Evolutionary conservation across 768 basidiomycete genomes (phyloP).

Genomic region (Termitomyces heimii): DNA sequence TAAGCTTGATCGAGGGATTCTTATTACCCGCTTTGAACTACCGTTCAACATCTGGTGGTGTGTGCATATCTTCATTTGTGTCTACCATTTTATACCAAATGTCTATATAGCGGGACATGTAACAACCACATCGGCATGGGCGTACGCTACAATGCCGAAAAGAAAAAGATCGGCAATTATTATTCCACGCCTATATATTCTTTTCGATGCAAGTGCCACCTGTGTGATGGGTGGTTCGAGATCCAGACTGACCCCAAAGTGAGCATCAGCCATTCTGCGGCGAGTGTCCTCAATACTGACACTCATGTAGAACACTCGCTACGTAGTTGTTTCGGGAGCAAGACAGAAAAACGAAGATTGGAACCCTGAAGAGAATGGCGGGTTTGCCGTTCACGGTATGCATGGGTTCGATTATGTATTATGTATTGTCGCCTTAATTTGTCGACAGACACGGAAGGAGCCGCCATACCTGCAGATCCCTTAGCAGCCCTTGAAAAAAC

Average conservation of each 20-base stretch:
- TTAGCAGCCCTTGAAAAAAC: constrained; percentile 88
- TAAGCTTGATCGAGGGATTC: constrained; percentile 92
- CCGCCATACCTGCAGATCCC: constrained; percentile 65
- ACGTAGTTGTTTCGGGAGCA: constrained; percentile 91
- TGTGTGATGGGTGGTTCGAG: constrained; percentile 97
- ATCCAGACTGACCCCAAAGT: constrained; percentile 98
- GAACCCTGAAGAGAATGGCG: constrained; percentile 95
- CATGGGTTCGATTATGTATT: background rate
- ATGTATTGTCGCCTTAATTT: background rate
- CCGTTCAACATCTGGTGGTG: constrained; percentile 98
- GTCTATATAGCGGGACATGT: constrained; percentile 76
- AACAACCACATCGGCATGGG: constrained; percentile 98
- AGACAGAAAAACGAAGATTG: constrained; percentile 93
- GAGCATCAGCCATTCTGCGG: constrained; percentile 7
- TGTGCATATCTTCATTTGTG: constrained; percentile 16
- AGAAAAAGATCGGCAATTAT: constrained; percentile 94
- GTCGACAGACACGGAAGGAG: constrained; percentile 60
- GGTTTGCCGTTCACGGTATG: constrained; percentile 82
- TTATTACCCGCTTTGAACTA: constrained; percentile 93
- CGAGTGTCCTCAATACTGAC: background rate
- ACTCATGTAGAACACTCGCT: constrained; percentile 76
- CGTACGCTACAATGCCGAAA: constrained; percentile 99
- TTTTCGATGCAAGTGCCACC: constrained; percentile 96
- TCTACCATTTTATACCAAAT: background rate
- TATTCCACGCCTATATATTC: constrained; percentile 92